Conservation (phyloP, 495 filamentous ascomycete genomes). For the Neurospora sp. region DNA sequence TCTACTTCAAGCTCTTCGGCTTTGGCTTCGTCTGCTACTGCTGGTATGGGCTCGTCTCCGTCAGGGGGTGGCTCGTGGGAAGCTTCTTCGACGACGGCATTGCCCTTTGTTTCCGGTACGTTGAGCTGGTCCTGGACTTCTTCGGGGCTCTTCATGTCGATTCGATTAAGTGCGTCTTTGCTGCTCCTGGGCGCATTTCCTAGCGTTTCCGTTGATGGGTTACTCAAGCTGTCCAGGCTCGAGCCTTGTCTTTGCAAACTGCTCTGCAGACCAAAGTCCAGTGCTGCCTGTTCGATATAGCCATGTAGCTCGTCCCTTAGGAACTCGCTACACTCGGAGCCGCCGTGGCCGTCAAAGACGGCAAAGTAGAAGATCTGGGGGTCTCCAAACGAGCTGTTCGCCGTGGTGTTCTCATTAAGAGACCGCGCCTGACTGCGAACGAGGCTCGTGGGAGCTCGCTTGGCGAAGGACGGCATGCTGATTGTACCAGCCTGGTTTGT, state of each 20-base stretch:
- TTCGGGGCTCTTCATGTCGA: conserved; percentile 30
- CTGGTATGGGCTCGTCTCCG: conserved; percentile 21
- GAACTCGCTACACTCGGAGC: conserved; percentile 78
- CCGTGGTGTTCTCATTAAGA: conserved; percentile 46
- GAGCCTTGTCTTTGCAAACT: conserved; percentile 41
- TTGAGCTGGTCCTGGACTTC: conserved; percentile 22
- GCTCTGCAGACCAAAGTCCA: conserved; percentile 62
- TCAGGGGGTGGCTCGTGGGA: conserved; percentile 18
- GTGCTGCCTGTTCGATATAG: conserved; percentile 73
- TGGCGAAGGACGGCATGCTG: conserved; percentile 84
- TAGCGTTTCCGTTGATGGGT: background rate
- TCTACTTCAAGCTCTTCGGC: conserved; percentile 51
- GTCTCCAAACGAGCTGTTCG: conserved; percentile 70
- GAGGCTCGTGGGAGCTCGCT: conserved; percentile 61
- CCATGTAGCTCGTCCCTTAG: conserved; percentile 74
- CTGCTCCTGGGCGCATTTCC: conserved; percentile 7
- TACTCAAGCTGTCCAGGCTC: background rate
- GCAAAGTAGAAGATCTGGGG: conserved; percentile 96
- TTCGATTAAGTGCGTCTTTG: conserved; percentile 15
- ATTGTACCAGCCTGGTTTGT: conserved; percentile 91
- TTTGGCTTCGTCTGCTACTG: conserved; percentile 27
- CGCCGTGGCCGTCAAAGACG: conserved; percentile 94
- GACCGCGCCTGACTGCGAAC: conserved; percentile 34
- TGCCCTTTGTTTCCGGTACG: conserved; percentile 17
- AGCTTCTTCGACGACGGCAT: conserved; percentile 17